A percentile compares a stretch with the other conserved stretches of the same genome.
These are phyloP conservation scores for Syncephalastrum sp. DNA, from an alignment of 371 early-diverging fungal species.

Conservation along the genomic window DNA sequence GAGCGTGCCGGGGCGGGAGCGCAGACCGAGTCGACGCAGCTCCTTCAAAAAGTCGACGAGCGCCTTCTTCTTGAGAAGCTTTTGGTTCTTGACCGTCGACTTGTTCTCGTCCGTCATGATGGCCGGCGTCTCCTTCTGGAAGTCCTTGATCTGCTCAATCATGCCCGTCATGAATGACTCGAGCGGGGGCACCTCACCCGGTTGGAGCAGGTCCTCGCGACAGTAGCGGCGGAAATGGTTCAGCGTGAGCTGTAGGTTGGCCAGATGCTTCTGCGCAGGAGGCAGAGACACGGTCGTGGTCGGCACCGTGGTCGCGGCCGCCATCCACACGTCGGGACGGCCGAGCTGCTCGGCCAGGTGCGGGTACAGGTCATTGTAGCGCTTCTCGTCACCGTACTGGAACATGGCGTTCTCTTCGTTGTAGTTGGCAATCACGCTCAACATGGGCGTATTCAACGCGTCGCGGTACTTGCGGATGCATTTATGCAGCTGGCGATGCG, in stretches of 20 bases:
- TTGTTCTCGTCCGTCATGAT: conserved; percentile 67
- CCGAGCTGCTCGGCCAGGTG: conserved; percentile 37
- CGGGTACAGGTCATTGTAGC: conserved; percentile 34
- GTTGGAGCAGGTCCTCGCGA: conserved; percentile 28
- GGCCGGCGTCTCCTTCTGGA: conserved; percentile 67
- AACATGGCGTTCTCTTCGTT: conserved; percentile 56
- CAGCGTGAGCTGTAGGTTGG: conserved; percentile 35
- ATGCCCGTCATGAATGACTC: conserved; percentile 51
- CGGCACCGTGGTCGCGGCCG: conserved; percentile 17
- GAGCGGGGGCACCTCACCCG: conserved; percentile 27
- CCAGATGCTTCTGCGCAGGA: conserved; percentile 34
- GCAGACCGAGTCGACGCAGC: conserved; percentile 79
- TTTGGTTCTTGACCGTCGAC: conserved; percentile 70
- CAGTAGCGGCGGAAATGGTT: conserved; percentile 32
- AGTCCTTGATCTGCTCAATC: conserved; percentile 52
- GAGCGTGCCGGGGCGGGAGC: conserved; percentile 55
- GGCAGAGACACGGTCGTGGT: conserved; percentile 14
- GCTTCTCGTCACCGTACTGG: conserved; percentile 52
- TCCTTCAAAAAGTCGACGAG: conserved; percentile 85
- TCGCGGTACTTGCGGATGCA: conserved; percentile 86
- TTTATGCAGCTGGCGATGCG: conserved; percentile 89
- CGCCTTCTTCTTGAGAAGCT: conserved; percentile 83
- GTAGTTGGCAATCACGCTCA: conserved; percentile 70
- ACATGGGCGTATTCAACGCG: conserved; percentile 68
- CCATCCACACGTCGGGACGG: conserved; percentile 28